Conservation (phyloP, 2,329 filamentous ascomycete genomes). For the Elsinoe batatas region DNA sequence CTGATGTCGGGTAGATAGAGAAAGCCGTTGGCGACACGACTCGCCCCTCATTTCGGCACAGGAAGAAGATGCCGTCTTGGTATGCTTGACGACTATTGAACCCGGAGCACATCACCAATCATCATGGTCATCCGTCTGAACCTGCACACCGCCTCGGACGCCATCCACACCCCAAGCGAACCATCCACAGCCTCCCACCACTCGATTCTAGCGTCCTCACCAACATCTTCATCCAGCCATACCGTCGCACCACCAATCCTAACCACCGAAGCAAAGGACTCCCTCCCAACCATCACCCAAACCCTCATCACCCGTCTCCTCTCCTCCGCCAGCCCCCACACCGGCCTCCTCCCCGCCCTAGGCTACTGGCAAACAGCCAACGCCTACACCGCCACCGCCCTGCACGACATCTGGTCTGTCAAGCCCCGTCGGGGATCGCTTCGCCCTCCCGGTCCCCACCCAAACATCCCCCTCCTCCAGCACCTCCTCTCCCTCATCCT, state of each 20-base stretch:
- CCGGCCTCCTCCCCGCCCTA: conserved; percentile 22
- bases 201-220: background rate
- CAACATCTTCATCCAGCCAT: too few species aligned
- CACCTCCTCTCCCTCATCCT: conserved; percentile 18
- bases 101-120: too few species aligned
- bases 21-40: background rate
- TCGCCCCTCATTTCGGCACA: too few species aligned
- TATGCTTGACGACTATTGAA: too few species aligned
- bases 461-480: conserved; percentile 18
- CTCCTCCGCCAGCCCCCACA: conserved; percentile 16
- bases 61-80: too few species aligned
- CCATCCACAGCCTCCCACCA: background rate
- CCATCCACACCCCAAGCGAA: background rate
- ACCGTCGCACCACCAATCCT: too few species aligned
- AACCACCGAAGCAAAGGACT: background rate
- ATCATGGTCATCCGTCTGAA: too few species aligned
- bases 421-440: too few species aligned
- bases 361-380: conserved; percentile 25
- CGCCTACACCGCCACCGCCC: conserved; percentile 23
- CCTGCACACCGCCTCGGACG: background rate
- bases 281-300: conserved; percentile 17
- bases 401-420: conserved; percentile 22
- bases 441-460: conserved; percentile 12
- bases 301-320: conserved; percentile 21
- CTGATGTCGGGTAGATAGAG: background rate